Evolutionary conservation across 2,329 filamentous ascomycete genomes (phyloP).

Genomic region (Fusarium floridanum): DNA sequence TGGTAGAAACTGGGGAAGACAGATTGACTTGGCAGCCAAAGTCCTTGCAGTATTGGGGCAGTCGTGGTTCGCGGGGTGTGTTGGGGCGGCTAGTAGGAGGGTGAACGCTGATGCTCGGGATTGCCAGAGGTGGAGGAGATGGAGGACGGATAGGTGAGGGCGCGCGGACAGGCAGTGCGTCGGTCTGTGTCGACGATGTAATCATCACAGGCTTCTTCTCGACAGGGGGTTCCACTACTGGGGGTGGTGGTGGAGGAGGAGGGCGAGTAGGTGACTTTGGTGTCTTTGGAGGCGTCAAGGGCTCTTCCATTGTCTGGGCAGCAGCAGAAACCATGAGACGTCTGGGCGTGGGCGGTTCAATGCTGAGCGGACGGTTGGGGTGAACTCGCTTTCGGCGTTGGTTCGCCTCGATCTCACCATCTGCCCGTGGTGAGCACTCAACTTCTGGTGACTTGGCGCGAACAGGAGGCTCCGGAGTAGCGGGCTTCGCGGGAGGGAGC

Average conservation of each 20-base stretch:
- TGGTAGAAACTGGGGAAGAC: slow-evolving; percentile 38
- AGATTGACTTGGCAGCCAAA: slow-evolving; percentile 82
- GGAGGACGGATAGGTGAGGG: slow-evolving; percentile 36
- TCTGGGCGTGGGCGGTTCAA: slow-evolving; percentile 58
- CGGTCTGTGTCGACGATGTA: slow-evolving; percentile 74
- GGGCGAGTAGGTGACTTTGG: slow-evolving; percentile 65
- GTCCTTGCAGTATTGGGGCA: slow-evolving; percentile 87
- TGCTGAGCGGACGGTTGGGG: slow-evolving; percentile 61
- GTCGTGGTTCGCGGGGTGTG: slow-evolving; percentile 78
- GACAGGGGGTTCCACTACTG: slow-evolving; percentile 48
- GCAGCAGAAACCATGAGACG: slow-evolving; percentile 73
- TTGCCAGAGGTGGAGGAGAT: slow-evolving; percentile 60
- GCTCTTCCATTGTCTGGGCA: slow-evolving; percentile 73
- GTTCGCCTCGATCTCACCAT: slow-evolving; percentile 77
- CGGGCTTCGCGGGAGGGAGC: slow-evolving; percentile 55
- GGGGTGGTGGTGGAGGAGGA: slow-evolving; percentile 57
- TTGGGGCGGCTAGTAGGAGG: slow-evolving; percentile 87
- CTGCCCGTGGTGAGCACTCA: slow-evolving; percentile 59
- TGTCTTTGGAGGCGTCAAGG: slow-evolving; percentile 74
- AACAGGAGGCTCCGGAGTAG: slow-evolving; percentile 57
- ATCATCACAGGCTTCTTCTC: slow-evolving; percentile 57
- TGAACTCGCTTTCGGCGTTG: slow-evolving; percentile 78
- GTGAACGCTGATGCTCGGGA: slow-evolving; percentile 92
- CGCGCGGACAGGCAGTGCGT: slow-evolving; percentile 30
- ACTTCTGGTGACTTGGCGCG: slow-evolving; percentile 57